Evolutionary conservation across 768 basidiomycete species (phyloP).

Genomic region (Cantharellus anzutake): DNA sequence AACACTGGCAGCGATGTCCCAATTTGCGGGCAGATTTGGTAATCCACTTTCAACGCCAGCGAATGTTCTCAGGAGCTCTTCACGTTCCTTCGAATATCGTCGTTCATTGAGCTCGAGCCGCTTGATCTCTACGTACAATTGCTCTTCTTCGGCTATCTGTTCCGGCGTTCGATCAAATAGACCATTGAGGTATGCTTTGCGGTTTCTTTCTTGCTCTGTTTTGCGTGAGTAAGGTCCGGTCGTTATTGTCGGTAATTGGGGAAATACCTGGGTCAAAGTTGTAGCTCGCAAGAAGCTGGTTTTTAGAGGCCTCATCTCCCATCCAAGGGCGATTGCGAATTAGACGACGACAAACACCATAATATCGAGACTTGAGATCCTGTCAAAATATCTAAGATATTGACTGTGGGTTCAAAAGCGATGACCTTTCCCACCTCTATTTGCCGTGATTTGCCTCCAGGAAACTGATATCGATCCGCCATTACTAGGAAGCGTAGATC

Average conservation of each 20-base stretch:
- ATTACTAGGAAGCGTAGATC: constrained; percentile 83
- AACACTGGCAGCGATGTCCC: constrained; percentile 32
- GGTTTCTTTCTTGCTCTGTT: constrained; percentile 69
- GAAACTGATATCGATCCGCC: constrained; percentile 72
- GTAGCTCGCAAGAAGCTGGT: constrained; percentile 46
- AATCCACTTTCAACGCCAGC: constrained; percentile 79
- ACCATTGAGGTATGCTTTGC: constrained; percentile 72
- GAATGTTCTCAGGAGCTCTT: constrained; percentile 67
- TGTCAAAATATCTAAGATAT: constrained; percentile 14
- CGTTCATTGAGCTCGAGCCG: constrained; percentile 88
- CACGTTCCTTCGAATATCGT: constrained; percentile 70
- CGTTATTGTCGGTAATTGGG: background rate
- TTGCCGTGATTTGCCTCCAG: constrained; percentile 31
- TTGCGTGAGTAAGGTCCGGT: background rate
- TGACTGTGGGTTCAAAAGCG: background rate
- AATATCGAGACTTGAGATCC: constrained; percentile 93
- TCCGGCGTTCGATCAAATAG: constrained; percentile 78
- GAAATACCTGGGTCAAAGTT: constrained; percentile 71
- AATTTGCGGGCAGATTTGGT: constrained; percentile 44
- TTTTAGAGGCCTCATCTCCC: constrained; percentile 60
- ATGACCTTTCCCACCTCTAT: constrained; percentile 39
- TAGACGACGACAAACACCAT: constrained; percentile 74
- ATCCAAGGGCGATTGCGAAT: constrained; percentile 68
- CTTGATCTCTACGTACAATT: constrained; percentile 81
- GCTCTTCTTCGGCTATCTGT: constrained; percentile 89